Percentiles rank a stretch among this genome's conserved stretches.
These are phyloP conservation scores for Macrophomina phaseolina DNA, from an alignment of 2,329 filamentous ascomycete genomes.

Conservation along the genomic window DNA sequence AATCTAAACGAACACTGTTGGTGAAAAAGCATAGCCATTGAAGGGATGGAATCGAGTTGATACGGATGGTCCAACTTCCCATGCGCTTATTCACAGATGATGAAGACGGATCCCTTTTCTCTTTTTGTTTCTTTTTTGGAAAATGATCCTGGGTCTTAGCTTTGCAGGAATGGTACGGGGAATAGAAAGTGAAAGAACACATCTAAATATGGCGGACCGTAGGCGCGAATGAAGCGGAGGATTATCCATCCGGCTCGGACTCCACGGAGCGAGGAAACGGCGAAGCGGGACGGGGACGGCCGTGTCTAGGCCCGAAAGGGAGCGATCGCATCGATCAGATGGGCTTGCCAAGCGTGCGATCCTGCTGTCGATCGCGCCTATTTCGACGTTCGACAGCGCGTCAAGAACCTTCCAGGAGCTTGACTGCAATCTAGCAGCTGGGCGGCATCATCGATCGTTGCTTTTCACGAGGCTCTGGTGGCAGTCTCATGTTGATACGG, in stretches of 20 bases:
- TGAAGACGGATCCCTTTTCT: no score
- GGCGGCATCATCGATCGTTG: slow-evolving; percentile 12
- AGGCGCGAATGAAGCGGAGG: background rate
- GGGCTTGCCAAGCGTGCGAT: slow-evolving; percentile 4
- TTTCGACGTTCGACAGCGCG: slow-evolving; percentile 1
- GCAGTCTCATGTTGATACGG: background rate
- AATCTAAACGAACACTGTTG: no score
- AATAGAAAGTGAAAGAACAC: no score
- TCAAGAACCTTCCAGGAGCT: background rate
- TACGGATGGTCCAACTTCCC: no score
- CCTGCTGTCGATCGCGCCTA: slow-evolving; percentile 20
- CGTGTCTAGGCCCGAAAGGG: background rate
- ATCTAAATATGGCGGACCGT: background rate
- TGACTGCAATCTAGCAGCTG: slow-evolving; percentile 12
- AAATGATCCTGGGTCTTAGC: no score
- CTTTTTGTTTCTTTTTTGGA: no score
- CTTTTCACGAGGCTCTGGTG: background rate
- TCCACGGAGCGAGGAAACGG: slow-evolving; percentile 10
- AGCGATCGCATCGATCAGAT: background rate
- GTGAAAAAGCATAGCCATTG: no score
- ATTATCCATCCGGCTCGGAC: background rate
- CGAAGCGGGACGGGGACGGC: background rate
- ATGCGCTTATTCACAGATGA: no score
- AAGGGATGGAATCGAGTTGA: no score
- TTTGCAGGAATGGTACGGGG: no score